Evolutionary conservation across 805 yeast genomes (phyloP).

Genomic region (Kurtzmaniella fragi): DNA sequence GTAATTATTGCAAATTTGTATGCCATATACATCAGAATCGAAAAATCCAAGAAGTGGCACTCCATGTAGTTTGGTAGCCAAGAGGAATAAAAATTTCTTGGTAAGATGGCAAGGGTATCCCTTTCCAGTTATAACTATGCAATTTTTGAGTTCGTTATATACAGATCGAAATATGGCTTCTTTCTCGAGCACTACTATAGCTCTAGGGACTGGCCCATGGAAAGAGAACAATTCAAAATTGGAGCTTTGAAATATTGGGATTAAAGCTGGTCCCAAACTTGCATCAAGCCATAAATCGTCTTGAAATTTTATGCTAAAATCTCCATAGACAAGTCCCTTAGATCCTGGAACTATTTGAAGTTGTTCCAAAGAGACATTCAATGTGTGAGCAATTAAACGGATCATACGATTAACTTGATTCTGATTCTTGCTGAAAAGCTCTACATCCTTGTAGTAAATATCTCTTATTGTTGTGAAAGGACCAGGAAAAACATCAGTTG

Average conservation of each 20-base stretch:
- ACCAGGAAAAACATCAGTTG: neutral
- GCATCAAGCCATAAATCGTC: neutral
- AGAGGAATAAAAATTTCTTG: conserved; percentile 29
- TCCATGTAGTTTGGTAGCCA: conserved; percentile 20
- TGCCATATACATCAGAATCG: conserved; percentile 65
- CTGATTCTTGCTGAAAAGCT: conserved; percentile 42
- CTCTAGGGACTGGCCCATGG: neutral
- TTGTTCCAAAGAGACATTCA: conserved; percentile 31
- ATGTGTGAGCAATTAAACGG: conserved; percentile 29
- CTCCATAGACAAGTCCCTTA: conserved; percentile 51
- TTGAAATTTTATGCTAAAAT: conserved; percentile 6
- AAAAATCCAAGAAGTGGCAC: conserved; percentile 44
- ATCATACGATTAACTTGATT: conserved; percentile 33
- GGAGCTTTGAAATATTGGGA: neutral
- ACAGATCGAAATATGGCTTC: conserved; percentile 37
- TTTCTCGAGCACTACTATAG: conserved; percentile 29
- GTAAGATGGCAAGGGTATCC: conserved; percentile 65
- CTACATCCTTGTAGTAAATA: conserved; percentile 53
- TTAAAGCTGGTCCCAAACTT: neutral
- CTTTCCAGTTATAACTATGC: conserved; percentile 50
- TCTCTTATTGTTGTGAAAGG: conserved; percentile 46
- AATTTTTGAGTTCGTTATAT: conserved; percentile 14
- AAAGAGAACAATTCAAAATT: neutral
- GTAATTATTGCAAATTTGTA: conserved; percentile 39
- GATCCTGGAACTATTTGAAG: conserved; percentile 49